A percentile compares a stretch with the other conserved stretches of the same genome.
phyloP scores from a whole-genome alignment of 2,329 filamentous ascomycete genomes.

The Beauveria brongniartii region DNA sequence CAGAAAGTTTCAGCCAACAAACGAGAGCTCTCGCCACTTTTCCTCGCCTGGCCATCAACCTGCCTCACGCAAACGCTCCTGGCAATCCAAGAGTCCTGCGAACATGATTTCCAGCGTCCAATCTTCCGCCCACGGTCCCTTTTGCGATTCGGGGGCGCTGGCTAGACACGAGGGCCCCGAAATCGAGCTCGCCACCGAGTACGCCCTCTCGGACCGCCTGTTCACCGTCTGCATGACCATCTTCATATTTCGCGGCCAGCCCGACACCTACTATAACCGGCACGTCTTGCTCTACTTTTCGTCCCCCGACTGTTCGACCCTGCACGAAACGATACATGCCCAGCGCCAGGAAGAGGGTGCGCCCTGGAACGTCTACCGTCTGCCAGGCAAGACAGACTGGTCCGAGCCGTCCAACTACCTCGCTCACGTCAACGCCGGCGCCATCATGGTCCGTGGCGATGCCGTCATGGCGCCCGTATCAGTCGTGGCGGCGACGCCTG shows the following conservation, averaged over 20 bases:
- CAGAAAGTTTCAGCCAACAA: not conserved
- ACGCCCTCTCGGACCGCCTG: constrained; percentile 3
- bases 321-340: constrained; percentile 13
- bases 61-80: not conserved
- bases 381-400: constrained; percentile 12
- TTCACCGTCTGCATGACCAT: constrained; percentile 11
- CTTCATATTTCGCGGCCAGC: constrained; percentile 12
- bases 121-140: not conserved
- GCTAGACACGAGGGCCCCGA: not conserved
- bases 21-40: constrained; percentile 1
- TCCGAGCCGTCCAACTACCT: constrained; percentile 9
- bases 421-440: constrained; percentile 15
- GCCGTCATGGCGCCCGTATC: constrained; percentile 10
- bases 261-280: constrained; percentile 13
- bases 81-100: not conserved
- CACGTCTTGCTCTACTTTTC: constrained; percentile 14
- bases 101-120: constrained; percentile 1
- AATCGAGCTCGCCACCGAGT: constrained; percentile 2
- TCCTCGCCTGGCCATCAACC: not conserved
- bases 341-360: constrained; percentile 9
- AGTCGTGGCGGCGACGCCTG: constrained; percentile 5
- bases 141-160: not conserved
- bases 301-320: constrained; percentile 11
- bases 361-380: constrained; percentile 8
- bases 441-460: constrained; percentile 8